Base-by-base conservation (phyloP, 169 alveolate species). In the Plasmodium gallinaceum region DNA sequence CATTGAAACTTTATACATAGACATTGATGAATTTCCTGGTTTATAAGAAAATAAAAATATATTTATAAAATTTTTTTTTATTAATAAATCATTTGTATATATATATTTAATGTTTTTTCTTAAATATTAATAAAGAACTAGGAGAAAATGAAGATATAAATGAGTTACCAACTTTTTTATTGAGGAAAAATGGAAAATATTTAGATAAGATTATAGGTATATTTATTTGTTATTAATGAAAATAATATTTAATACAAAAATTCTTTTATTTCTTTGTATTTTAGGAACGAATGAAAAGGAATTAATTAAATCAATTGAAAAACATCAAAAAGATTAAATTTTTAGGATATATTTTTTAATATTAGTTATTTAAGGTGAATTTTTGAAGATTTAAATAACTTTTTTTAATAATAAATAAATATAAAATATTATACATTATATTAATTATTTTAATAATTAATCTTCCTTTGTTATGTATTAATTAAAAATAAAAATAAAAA, bases 21-120 rank as follows among this genome's bases (percentile, higher is more conserved):
- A 83, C 70, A 83, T 83, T 66, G 91, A 83, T 45, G 91, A 83
- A 45, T 68, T 61, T 71, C 91, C 91, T 8, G 91, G 91, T 83
- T 66, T 16, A 18, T 22, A 37, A 52, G 22, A 14, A 72, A 43
- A 60, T 6, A 54, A 51, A 14, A 22, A 45, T 16, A 22, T 24
- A 16, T 32, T 24, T 6, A 24, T 3, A 5, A 5, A 26, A 22
- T 6, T 16, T 1, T 6, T 60, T 60, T 5, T 60, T 7, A 9
- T 42, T 7, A 61, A n/a, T 52, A 12, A n/a, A 61, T 22, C 51
- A 48, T 74, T 39, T 22, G 24, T 26, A 24, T 42, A 48, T 24
- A 14, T 58, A 9, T 6, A 6, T 48, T 1, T 48, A 22, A 7
- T 43, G n/a, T 1, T 16, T 69, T 20, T 45, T 45, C 24, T 57